phyloP scores from a whole-genome alignment of 1,284 basidiomycete species.

The Rhodotorula sp. region DNA sequence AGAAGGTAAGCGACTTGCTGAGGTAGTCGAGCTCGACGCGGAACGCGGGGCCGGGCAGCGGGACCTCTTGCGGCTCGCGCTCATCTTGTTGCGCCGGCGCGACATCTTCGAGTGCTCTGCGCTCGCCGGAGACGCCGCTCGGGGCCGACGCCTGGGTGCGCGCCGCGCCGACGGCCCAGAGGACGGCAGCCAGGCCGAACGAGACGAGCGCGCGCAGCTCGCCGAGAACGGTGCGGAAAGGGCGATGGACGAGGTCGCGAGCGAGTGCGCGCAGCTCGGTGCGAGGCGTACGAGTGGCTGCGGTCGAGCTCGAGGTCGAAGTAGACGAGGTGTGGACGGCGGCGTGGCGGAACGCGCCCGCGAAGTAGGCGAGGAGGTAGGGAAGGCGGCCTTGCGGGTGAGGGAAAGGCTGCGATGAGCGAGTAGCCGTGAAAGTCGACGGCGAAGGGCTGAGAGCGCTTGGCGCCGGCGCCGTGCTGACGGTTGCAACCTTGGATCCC shows the following conservation, averaged over 20 bases:
- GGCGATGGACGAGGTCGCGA: constrained; percentile 7
- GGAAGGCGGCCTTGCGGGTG: constrained; percentile 8
- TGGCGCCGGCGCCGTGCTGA: background rate
- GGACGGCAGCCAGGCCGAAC: constrained; percentile 19
- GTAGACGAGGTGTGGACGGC: background rate
- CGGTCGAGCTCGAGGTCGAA: background rate
- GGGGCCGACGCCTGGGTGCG: background rate
- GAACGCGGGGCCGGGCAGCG: background rate
- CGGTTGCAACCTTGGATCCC: background rate
- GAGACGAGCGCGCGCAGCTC: constrained; percentile 24
- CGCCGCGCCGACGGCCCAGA: constrained; percentile 19
- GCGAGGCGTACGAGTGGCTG: background rate
- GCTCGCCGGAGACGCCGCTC: too few species aligned
- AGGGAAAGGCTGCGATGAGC: background rate
- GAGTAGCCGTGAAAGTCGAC: background rate
- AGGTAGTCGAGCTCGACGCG: constrained; percentile 23
- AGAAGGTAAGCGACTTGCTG: constrained; percentile 22
- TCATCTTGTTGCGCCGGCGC: background rate
- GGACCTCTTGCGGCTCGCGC: background rate
- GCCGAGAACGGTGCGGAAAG: constrained; percentile 14
- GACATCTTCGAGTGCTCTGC: background rate
- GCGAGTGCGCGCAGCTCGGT: constrained; percentile 13
- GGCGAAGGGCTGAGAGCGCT: background rate
- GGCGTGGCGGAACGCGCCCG: background rate
- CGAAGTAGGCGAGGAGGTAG: constrained; percentile 16